Evolutionary conservation across 139 green algal genomes (phyloP), one percentile per base, ranked within the genome.

Genomic region (Tetraselmis striata): DNA sequence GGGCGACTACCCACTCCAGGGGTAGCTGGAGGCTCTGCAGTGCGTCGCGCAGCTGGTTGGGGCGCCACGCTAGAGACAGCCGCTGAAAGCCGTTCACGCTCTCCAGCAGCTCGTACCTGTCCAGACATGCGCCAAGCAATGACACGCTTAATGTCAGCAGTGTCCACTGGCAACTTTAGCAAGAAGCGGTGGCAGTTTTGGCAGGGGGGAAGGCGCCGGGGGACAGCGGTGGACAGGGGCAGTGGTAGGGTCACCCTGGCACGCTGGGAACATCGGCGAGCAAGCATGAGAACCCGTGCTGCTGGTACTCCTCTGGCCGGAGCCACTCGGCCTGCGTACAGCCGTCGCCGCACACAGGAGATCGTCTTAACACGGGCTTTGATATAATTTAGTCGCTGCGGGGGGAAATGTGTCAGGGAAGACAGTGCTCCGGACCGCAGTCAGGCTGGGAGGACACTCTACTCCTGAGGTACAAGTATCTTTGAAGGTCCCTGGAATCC

Each of bases 61-160:
- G 84, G 29, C 27, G 78, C 25, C 77, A 29, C 0, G 26, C 23
- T 25, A 23, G 2, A 2, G 30, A 77, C 27, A 87, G 67, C 2
- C 82, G 77, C 23, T 81, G 29, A 58, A 86, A 91, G 22, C 85
- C 87, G 25, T 74, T 27, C 24, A 84, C 80, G 2, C 59, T 77
- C 30, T 85, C 77, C 1, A 84, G 29, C 59, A 82, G 26, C 1
- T 59, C 30, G 59, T 82, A 93, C 77, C 89, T 30, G 85, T 29
- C 28, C 22, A 90, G 23, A 0, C 77, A 79, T 31, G 90, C 88
- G 28, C 82, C 82, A 80, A 85, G 74, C 45, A 24, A 31, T 28
- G 29, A 29, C 32, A 11, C 32, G 59, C 27, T 81, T 79, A 27
- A 2, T 79, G 28, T 30, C 31, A 23, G 22, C 30, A 75, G 22